phyloP scores from a whole-genome alignment of 2,329 filamentous ascomycete species.

The Pseudogymnoascus sp. region DNA sequence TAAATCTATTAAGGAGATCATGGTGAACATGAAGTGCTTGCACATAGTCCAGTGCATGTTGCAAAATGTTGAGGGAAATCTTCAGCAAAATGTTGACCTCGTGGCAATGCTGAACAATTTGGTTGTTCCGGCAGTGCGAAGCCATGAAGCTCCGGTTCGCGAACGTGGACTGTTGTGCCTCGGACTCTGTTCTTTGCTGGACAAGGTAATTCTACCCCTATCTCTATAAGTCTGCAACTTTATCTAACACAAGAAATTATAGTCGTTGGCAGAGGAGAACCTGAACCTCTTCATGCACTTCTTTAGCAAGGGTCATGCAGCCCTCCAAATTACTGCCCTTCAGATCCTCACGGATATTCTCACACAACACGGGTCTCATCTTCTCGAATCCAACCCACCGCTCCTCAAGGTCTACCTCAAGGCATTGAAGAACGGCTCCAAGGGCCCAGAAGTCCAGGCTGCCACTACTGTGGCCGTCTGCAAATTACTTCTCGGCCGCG shows the following conservation, averaged over 20 bases:
- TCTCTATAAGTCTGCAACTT: neutral
- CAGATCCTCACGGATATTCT: constrained; percentile 92
- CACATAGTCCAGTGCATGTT: constrained; percentile 98
- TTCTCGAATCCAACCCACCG: constrained; percentile 58
- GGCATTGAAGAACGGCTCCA: constrained; percentile 64
- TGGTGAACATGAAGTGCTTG: constrained; percentile 97
- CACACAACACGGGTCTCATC: constrained; percentile 75
- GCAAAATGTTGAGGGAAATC: constrained; percentile 77
- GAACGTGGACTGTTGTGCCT: constrained; percentile 85
- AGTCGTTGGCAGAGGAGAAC: constrained; percentile 85
- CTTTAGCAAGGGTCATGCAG: constrained; percentile 85
- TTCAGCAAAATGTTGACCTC: constrained; percentile 85
- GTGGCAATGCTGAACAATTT: constrained; percentile 97
- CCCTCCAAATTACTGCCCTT: constrained; percentile 79
- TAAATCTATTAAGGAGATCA: constrained; percentile 81
- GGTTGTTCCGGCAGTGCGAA: constrained; percentile 88
- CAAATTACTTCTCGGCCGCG: constrained; percentile 75
- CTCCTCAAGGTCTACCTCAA: constrained; percentile 81
- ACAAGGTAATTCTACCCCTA: constrained; percentile 47
- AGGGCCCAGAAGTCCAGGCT: constrained; percentile 66
- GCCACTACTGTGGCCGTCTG: constrained; percentile 74
- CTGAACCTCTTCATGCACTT: constrained; percentile 90
- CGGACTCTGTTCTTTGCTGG: constrained; percentile 83
- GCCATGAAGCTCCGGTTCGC: constrained; percentile 84
- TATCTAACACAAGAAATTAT: constrained; percentile 13